These are phyloP conservation scores for Globisporangium rhizosaccharum DNA, from an alignment of 352 stramenopile genomes.

Conservation along the genomic window DNA sequence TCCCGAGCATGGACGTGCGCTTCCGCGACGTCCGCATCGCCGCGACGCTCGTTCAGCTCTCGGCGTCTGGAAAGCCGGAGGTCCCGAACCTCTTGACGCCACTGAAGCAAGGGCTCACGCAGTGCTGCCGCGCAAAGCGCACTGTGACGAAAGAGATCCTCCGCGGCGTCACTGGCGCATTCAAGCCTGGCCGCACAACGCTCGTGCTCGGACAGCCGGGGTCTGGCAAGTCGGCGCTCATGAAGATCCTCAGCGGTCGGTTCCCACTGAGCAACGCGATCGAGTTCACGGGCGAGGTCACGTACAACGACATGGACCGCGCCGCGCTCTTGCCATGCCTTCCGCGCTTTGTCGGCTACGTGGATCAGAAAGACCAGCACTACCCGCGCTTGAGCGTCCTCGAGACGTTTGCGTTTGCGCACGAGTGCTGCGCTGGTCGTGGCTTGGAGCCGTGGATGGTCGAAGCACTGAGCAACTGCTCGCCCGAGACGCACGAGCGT, in stretches of 20 bases:
- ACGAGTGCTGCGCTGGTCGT: slow-evolving; percentile 52
- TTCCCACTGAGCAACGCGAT: slow-evolving; percentile 41
- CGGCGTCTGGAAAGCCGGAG: slow-evolving; percentile 1
- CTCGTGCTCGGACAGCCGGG: slow-evolving; percentile 20
- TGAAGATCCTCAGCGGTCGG: slow-evolving; percentile 34
- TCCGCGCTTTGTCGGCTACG: slow-evolving; percentile 35
- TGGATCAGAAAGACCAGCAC: slow-evolving; percentile 80
- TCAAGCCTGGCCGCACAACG: slow-evolving; percentile 19
- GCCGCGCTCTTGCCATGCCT: slow-evolving; percentile 18
- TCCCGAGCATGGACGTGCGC: slow-evolving; percentile 46
- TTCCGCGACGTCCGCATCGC: slow-evolving; percentile 47
- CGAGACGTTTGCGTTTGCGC: slow-evolving; percentile 92
- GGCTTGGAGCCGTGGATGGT: slow-evolving; percentile 36
- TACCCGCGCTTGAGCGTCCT: slow-evolving; percentile 85
- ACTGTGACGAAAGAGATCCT: slow-evolving; percentile 26
- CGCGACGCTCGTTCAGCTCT: slow-evolving; percentile 15
- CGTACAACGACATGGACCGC: slow-evolving; percentile 33
- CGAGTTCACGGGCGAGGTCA: slow-evolving; percentile 32
- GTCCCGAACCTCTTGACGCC: slow-evolving; percentile 22
- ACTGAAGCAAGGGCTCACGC: slow-evolving; percentile 6
- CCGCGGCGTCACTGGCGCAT: slow-evolving; percentile 16
- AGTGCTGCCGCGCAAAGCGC: slow-evolving; percentile 13
- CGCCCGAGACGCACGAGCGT: slow-evolving; percentile 24
- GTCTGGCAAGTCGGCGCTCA: slow-evolving; percentile 39
- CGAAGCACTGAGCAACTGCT: slow-evolving; percentile 33